Percentiles rank a stretch among this genome's conserved stretches.
Evolutionary conservation across 2,329 filamentous ascomycete species (phyloP).

Genomic region (Periglandula ipomoeae): DNA sequence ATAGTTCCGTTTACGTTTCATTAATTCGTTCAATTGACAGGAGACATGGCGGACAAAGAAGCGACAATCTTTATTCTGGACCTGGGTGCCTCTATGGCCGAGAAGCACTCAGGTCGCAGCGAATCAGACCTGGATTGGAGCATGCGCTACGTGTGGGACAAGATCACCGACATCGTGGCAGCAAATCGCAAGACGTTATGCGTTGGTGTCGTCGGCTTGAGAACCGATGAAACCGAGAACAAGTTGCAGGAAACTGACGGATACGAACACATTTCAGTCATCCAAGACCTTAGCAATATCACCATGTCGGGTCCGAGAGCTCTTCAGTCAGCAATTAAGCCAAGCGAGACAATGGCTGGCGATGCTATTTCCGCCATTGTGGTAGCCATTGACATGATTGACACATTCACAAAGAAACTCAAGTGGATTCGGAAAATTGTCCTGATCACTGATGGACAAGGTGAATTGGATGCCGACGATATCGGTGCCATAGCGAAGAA

Average conservation of each 20-base stretch:
- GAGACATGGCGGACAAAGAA: slow-evolving; percentile 79
- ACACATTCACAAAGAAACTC: slow-evolving; percentile 66
- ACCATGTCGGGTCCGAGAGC: slow-evolving; percentile 59
- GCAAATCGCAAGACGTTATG: slow-evolving; percentile 59
- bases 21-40: background rate
- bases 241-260: slow-evolving; percentile 57
- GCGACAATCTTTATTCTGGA: slow-evolving; percentile 89
- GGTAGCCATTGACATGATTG: slow-evolving; percentile 80
- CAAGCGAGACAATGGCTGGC: slow-evolving; percentile 59
- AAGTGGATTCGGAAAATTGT: slow-evolving; percentile 76
- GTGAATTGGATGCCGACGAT: slow-evolving; percentile 62
- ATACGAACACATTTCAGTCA: slow-evolving; percentile 73
- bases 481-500: slow-evolving; percentile 61
- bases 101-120: slow-evolving; percentile 58
- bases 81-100: slow-evolving; percentile 75
- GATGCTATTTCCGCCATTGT: slow-evolving; percentile 86
- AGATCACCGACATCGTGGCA: slow-evolving; percentile 60
- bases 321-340: slow-evolving; percentile 54
- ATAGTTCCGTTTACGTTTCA: background rate
- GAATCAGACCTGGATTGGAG: slow-evolving; percentile 82
- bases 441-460: slow-evolving; percentile 74
- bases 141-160: slow-evolving; percentile 93
- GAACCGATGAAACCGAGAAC: slow-evolving; percentile 70
- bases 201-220: slow-evolving; percentile 72
- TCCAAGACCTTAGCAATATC: slow-evolving; percentile 57